phyloP scores from a whole-genome alignment of 345 rosid genomes.

The Heritiera littoralis region DNA sequence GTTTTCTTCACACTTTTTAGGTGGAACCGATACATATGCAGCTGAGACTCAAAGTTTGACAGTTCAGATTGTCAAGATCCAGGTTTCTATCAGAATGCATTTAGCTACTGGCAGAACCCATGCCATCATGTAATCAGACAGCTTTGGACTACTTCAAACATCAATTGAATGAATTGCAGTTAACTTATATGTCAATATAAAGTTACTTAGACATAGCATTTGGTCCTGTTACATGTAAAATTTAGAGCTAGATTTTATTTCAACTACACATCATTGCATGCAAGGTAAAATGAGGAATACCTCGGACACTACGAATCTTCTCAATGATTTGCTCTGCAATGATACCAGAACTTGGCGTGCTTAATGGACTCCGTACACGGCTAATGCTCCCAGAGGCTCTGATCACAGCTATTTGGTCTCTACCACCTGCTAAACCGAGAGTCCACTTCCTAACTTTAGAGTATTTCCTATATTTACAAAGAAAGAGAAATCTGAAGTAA shows the following conservation, averaged over 20 bases:
- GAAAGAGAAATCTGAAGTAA: neutral
- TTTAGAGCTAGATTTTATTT: neutral
- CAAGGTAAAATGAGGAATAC: constrained; percentile 36
- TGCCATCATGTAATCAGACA: neutral
- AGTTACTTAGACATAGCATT: neutral
- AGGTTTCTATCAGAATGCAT: neutral
- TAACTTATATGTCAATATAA: neutral
- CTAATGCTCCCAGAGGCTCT: constrained; percentile 93
- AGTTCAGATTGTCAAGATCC: neutral
- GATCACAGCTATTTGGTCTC: constrained; percentile 78
- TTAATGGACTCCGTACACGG: constrained; percentile 72
- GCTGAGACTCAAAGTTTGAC: neutral
- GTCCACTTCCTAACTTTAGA: constrained; percentile 84
- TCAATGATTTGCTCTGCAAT: constrained; percentile 83
- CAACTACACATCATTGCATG: neutral
- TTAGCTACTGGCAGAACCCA: neutral
- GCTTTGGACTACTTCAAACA: neutral
- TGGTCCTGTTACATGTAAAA: neutral
- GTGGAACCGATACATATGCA: neutral
- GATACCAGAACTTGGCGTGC: constrained; percentile 64
- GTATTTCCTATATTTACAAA: constrained; percentile 62
- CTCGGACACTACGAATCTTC: constrained; percentile 80
- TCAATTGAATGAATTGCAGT: neutral
- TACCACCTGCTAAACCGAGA: constrained; percentile 81
- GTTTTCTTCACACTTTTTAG: neutral